Evolutionary conservation across 2,329 filamentous ascomycete species (phyloP).

Genomic region (Aspergillus quadrilineatus): DNA sequence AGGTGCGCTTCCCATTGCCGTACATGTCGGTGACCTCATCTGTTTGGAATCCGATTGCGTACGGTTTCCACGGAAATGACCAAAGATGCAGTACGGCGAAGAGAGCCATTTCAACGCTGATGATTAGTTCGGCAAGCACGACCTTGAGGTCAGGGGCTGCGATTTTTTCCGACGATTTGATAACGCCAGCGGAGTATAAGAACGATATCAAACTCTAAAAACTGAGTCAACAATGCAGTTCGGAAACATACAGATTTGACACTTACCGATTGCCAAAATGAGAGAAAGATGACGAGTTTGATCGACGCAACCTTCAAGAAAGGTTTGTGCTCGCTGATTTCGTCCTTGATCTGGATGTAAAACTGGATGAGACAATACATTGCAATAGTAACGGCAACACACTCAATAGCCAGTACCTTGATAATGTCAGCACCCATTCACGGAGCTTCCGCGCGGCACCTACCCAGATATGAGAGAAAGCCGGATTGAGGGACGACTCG

Average conservation of each 20-base stretch:
- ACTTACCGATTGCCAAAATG: conserved; percentile 73
- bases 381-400: conserved; percentile 70
- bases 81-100: conserved; percentile 77
- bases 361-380: conserved; percentile 91
- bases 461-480: conserved; percentile 84
- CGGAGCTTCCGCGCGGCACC: conserved; percentile 28
- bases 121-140: conserved; percentile 72
- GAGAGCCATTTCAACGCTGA: conserved; percentile 81
- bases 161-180: conserved; percentile 63
- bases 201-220: conserved; percentile 58
- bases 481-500: conserved; percentile 72
- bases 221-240: not conserved
- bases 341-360: conserved; percentile 71
- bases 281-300: conserved; percentile 88
- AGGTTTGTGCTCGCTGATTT: conserved; percentile 67
- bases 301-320: conserved; percentile 82
- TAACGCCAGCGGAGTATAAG: conserved; percentile 60
- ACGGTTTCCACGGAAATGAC: conserved; percentile 76
- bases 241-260: not conserved
- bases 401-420: conserved; percentile 67
- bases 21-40: conserved; percentile 45
- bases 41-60: conserved; percentile 54
- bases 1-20: conserved; percentile 50
- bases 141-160: conserved; percentile 75
- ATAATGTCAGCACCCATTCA: conserved; percentile 6